Evolutionary conservation across 257 asterid genomes (phyloP), one percentile per base, ranked within the genome.

Genomic region (Echites panduratus): DNA sequence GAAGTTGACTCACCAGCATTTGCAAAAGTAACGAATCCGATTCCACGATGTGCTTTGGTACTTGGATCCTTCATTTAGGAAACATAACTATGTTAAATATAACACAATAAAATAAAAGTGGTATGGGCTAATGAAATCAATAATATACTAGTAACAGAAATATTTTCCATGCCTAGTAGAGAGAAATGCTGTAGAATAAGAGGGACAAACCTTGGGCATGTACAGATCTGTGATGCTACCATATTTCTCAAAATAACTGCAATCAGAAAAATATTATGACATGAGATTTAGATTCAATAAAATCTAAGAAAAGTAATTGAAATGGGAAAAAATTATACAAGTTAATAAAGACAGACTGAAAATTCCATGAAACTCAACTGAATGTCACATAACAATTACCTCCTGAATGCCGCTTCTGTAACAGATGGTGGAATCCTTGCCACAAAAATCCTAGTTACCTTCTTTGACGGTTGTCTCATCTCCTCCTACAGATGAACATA

Each of bases 1-100:
- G 13, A 76, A 68, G 40, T 65, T 19, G 20, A 64, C 77, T 73
- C 81, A 92, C 98, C 99, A 77, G 98, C 80, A 85, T 81, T 82
- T 24, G 89, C 86, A 68, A 95, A 95, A 77, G 98, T 95, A 82
- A 95, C 84, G 56, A 92, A 95, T 54, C 99, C 99, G 79, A 95
- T 95, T 81, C 98, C 99, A 80, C 99, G 99, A 74, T 95, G 99
- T 71, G 96, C 93, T 82, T 89, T 90, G 66, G 97, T 85, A 56
- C 82, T 77, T 72, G 96, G 96, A 86, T 95, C 99, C 99, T 95
- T 80, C 56, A 52, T 59, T 83, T 66, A 38, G 59, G 65, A 61
- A 47, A 73, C 47, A 48, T 40, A 71, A 32, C 66, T 29, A n/a
- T 49, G 14, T 74, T 52, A 56, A 58, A 38, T 17, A 70, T 27